Base-by-base conservation (phyloP, 768 basidiomycete genomes). In the Serpula lacrymans region DNA sequence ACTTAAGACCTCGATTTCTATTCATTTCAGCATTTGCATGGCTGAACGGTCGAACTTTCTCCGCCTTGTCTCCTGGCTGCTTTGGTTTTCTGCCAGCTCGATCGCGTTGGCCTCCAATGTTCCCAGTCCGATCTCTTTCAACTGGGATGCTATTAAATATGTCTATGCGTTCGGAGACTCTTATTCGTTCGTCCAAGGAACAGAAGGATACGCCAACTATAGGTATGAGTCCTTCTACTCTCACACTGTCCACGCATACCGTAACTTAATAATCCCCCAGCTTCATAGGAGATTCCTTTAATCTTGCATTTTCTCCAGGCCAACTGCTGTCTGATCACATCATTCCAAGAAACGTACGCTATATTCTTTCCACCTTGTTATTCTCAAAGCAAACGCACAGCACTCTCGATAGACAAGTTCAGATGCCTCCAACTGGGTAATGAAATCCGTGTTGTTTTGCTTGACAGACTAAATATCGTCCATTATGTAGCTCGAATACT, bases 91-190 rank as follows among this genome's bases (percentile, higher is more conserved):
- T n/a, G n/a, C n/a, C n/a, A n/a, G n/a, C n/a, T n/a, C n/a, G n/a
- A n/a, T n/a, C n/a, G n/a, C n/a, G n/a, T n/a, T n/a, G n/a, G n/a
- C n/a, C n/a, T n/a, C n/a, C n/a, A 28, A 39, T 39, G 25, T 26
- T 20, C 25, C 24, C 9, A 12, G 10, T 20, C 16, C n/a, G 20
- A 27, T 3, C 41, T 26, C 14, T 29, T 72, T 77, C 49, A 45
- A 67, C 49, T 77, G 75, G 73, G 53, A 69, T 29, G 41, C 48
- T 5, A 68, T 68, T 18, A 57, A 64, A 53, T 70, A 69, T 37
- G 57, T 78, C 22, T 74, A 75, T 46, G 73, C 72, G 5, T 78
- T 78, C 46, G 77, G 75, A 4, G 77, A 77, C 49, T 77, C 75
- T 2, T 78, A 77, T 46, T 70, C 75, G 0, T 77, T 77, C 43